These are phyloP conservation scores for Sporothrix schenckii DNA, from an alignment of 2,329 filamentous ascomycete species.

Conservation along the genomic window DNA sequence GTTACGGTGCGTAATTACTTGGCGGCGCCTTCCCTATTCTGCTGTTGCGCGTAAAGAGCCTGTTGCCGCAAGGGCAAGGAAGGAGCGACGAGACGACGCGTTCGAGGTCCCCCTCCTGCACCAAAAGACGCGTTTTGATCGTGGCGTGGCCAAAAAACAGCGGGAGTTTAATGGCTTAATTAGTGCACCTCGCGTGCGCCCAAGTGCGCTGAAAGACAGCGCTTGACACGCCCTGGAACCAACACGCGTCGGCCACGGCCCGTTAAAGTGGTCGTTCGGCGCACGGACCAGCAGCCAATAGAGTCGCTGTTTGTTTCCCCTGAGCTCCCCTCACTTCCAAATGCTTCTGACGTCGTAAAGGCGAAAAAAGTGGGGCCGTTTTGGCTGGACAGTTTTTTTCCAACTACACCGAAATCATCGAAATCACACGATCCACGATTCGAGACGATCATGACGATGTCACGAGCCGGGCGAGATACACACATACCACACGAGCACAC, in stretches of 20 bases:
- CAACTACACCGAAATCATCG: background rate
- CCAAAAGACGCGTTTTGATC: slow-evolving; percentile 32
- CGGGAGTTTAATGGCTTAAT: background rate
- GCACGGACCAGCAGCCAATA: slow-evolving; percentile 9
- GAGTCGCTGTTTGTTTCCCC: background rate
- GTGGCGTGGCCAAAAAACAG: slow-evolving; percentile 22
- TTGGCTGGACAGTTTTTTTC: slow-evolving; percentile 2
- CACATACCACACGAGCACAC: background rate
- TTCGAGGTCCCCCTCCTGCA: slow-evolving; percentile 22
- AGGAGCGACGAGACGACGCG: slow-evolving; percentile 31
- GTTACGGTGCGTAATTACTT: background rate
- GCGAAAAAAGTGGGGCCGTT: slow-evolving; percentile 13
- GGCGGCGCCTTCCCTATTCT: slow-evolving; percentile 31
- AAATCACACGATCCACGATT: slow-evolving; percentile 8
- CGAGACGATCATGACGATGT: background rate
- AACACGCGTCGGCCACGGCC: slow-evolving; percentile 26
- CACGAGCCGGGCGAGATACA: background rate
- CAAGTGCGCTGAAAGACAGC: background rate
- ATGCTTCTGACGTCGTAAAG: background rate
- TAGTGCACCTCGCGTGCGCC: background rate
- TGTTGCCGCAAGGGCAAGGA: background rate
- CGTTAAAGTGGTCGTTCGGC: slow-evolving; percentile 6
- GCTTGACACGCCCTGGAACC: background rate
- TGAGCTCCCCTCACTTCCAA: slow-evolving; percentile 7
- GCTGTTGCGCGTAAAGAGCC: background rate